Evolutionary conservation across 768 basidiomycete species (phyloP).

Genomic region (Russula lepida): DNA sequence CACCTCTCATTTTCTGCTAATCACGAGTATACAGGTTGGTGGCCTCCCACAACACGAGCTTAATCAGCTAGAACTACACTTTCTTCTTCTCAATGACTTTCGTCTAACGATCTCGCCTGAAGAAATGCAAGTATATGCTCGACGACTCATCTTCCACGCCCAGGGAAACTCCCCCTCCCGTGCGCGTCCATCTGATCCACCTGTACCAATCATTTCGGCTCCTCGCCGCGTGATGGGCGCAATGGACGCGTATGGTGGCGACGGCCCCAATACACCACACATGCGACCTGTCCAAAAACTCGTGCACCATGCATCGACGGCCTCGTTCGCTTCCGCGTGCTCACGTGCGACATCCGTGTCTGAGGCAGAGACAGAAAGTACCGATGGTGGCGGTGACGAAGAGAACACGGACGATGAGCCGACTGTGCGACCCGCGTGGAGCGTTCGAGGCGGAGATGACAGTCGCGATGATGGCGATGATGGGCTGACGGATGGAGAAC

Average conservation of each 20-base stretch:
- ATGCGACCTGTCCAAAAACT: slow-evolving; percentile 13
- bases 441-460: slow-evolving; percentile 11
- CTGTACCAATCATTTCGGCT: slow-evolving; percentile 17
- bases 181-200: background rate
- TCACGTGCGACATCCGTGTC: slow-evolving; percentile 26
- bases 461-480: slow-evolving; percentile 12
- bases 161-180: slow-evolving; percentile 26
- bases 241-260: slow-evolving; percentile 30
- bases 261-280: slow-evolving; percentile 20
- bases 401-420: slow-evolving; percentile 73
- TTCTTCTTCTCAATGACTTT: slow-evolving; percentile 94
- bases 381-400: slow-evolving; percentile 25
- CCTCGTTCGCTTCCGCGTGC: slow-evolving; percentile 24
- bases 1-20: background rate
- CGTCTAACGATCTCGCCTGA: slow-evolving; percentile 74
- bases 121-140: slow-evolving; percentile 94
- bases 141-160: slow-evolving; percentile 74
- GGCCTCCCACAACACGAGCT: slow-evolving; percentile 88
- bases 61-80: slow-evolving; percentile 96
- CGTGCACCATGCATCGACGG: slow-evolving; percentile 17
- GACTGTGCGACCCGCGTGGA: slow-evolving; percentile 50
- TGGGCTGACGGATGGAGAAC: slow-evolving; percentile 8
- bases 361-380: slow-evolving; percentile 34
- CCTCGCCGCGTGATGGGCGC: slow-evolving; percentile 41
- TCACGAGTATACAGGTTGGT: slow-evolving; percentile 58